A percentile compares a stretch with the other conserved stretches of the same genome.
phyloP scores from a whole-genome alignment of 495 filamentous ascomycete genomes.

The Penicillium chermesinum region DNA sequence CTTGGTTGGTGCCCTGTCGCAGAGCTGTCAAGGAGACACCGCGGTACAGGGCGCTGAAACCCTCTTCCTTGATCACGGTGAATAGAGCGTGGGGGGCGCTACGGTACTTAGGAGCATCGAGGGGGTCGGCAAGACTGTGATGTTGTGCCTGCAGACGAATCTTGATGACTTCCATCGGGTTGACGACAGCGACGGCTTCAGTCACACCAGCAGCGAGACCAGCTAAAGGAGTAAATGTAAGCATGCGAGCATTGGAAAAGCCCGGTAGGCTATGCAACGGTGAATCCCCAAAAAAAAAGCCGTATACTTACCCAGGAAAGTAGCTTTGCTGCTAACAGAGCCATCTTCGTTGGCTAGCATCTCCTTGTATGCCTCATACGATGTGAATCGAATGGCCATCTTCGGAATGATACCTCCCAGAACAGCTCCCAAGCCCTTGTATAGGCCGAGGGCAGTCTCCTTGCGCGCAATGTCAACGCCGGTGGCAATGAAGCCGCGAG shows the following conservation, averaged over 20 bases:
- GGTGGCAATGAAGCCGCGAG: constrained; percentile 82
- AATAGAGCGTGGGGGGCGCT: constrained; percentile 94
- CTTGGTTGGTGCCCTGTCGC: constrained; percentile 94
- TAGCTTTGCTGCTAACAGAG: constrained; percentile 63
- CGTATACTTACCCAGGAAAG: constrained; percentile 67
- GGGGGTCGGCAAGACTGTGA: constrained; percentile 88
- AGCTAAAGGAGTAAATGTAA: constrained; percentile 40
- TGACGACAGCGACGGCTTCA: constrained; percentile 92
- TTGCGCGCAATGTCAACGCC: constrained; percentile 80
- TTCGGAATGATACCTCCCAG: constrained; percentile 96
- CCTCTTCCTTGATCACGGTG: constrained; percentile 89
- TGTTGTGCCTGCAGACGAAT: constrained; percentile 96
- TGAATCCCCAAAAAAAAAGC: no score
- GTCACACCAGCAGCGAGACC: constrained; percentile 91
- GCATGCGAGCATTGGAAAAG: neutral
- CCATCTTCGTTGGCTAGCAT: constrained; percentile 65
- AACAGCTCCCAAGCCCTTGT: constrained; percentile 96
- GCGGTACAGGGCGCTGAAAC: constrained; percentile 78
- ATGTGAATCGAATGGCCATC: constrained; percentile 99
- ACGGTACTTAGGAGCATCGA: constrained; percentile 91
- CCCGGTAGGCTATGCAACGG: no score
- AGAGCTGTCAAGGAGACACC: constrained; percentile 91
- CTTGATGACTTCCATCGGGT: constrained; percentile 98
- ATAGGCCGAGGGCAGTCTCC: constrained; percentile 87
- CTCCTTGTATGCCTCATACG: constrained; percentile 93